phyloP scores from a whole-genome alignment of 371 early-diverging fungal genomes.

The Lichtheimia hyalospora region DNA sequence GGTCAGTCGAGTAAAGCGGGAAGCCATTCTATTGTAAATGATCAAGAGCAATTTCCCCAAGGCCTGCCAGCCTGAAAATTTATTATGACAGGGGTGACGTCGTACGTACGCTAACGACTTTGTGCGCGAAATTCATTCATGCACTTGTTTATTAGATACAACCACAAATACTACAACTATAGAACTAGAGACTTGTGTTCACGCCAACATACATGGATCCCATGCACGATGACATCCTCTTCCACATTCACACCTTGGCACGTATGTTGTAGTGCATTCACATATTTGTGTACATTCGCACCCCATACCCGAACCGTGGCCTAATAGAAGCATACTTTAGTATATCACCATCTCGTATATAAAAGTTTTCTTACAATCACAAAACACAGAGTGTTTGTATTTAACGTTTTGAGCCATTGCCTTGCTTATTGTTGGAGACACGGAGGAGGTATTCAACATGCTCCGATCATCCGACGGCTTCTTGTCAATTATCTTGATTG shows the following conservation, averaged over 20 bases:
- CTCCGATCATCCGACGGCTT: too few species aligned
- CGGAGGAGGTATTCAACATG: too few species aligned
- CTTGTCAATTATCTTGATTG: too few species aligned
- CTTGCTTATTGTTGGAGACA: too few species aligned
- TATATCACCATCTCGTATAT: background rate
- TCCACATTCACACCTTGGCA: slow-evolving; percentile 3
- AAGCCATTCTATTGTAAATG: slow-evolving; percentile 30
- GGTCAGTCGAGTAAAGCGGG: slow-evolving; percentile 35
- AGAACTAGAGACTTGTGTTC: background rate
- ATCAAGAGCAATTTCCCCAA: background rate
- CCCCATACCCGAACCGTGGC: background rate
- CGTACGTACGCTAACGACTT: background rate
- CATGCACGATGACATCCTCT: background rate
- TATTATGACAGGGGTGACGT: slow-evolving; percentile 1
- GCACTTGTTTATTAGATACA: too few species aligned
- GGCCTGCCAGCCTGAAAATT: background rate
- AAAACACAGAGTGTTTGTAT: background rate
- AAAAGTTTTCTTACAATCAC: background rate
- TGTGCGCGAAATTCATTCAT: background rate
- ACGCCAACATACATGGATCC: background rate
- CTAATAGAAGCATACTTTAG: background rate
- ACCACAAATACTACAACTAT: background rate
- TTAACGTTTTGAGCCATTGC: too few species aligned
- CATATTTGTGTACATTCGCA: background rate
- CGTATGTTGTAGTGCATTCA: background rate